Percentiles rank a stretch among this genome's conserved stretches.
Conservation (phyloP, 2,329 filamentous ascomycete species). For the Verticillium isaacii region DNA sequence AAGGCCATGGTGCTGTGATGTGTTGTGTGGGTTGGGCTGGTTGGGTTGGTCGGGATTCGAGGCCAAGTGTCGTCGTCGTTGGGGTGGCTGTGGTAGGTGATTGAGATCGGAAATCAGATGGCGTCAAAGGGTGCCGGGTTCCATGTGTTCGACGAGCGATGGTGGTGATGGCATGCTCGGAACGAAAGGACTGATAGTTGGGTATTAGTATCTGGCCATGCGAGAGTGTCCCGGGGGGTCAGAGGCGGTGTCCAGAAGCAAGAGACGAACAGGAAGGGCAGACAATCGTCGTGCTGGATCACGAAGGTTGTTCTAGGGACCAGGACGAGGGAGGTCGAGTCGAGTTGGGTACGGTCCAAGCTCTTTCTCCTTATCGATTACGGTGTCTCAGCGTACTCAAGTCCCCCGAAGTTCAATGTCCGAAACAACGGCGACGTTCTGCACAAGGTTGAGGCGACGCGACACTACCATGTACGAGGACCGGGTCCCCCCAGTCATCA, state of each 20-base stretch:
- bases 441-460: background rate
- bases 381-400: background rate
- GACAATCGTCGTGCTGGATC: background rate
- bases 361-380: background rate
- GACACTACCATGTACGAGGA: background rate
- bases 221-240: background rate
- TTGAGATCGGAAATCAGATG: background rate
- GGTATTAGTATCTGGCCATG: background rate
- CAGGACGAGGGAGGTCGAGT: background rate
- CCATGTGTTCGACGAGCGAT: background rate
- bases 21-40: background rate
- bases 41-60: background rate
- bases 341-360: background rate
- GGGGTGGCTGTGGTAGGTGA: background rate
- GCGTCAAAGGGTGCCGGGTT: background rate
- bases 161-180: background rate
- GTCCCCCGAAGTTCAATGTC: background rate
- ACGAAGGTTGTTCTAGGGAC: background rate
- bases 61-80: background rate
- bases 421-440: background rate
- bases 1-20: constrained; percentile 29
- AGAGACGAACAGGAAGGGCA: background rate
- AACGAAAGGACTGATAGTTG: background rate
- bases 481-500: background rate
- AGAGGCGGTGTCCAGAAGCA: background rate